Conservation (phyloP, 192 early-diverging fungal genomes). For the Mortierella hygrophila region DNA sequence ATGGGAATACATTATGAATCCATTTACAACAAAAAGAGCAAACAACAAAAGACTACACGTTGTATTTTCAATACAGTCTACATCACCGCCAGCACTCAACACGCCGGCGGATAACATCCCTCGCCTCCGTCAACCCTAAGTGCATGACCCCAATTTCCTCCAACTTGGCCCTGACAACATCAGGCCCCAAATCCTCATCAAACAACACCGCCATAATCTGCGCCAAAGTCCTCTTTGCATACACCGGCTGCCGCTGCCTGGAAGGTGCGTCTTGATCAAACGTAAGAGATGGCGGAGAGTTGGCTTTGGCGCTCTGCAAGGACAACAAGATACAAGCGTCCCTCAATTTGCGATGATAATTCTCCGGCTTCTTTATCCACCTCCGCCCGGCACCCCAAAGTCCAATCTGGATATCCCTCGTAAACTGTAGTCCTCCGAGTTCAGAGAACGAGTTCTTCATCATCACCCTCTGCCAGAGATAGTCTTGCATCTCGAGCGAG, state of each 20-base stretch:
- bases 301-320: conserved; percentile 41
- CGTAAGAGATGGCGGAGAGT: conserved; percentile 9
- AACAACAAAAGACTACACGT: not conserved
- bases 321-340: conserved; percentile 56
- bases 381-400: conserved; percentile 57
- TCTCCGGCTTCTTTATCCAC: conserved; percentile 67
- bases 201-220: conserved; percentile 57
- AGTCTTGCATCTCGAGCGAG: conserved; percentile 63
- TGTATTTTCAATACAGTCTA: not conserved
- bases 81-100: conserved; percentile 56
- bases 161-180: conserved; percentile 16
- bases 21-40: not conserved
- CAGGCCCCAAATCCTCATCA: conserved; percentile 46
- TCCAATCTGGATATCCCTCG: conserved; percentile 61
- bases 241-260: not conserved
- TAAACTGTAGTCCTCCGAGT: conserved; percentile 60
- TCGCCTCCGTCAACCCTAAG: conserved; percentile 42
- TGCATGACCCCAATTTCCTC: conserved; percentile 57
- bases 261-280: conserved; percentile 13
- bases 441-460: conserved; percentile 67
- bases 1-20: no score
- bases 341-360: conserved; percentile 57
- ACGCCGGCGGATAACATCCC: conserved; percentile 46
- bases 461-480: conserved; percentile 66
- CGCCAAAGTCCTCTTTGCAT: conserved; percentile 45